Percentiles rank a stretch among this genome's conserved stretches.
These are phyloP conservation scores for Fraxinus nigra DNA, from an alignment of 305 asterid species.

Conservation along the genomic window DNA sequence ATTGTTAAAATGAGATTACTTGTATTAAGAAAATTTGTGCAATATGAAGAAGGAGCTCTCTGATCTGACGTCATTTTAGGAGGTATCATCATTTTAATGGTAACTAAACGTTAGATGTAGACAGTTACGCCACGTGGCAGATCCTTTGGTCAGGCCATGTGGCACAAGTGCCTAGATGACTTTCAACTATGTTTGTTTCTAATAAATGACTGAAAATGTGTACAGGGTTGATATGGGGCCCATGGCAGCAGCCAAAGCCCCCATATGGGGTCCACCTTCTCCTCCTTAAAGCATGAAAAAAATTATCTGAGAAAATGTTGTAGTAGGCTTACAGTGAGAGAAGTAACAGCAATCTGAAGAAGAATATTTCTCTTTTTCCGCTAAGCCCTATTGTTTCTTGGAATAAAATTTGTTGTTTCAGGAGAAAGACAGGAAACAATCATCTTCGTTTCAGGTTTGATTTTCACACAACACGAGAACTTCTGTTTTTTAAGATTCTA, in stretches of 20 bases:
- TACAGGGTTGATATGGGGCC: slow-evolving; percentile 17
- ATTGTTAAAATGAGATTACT: not conserved
- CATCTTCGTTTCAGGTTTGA: slow-evolving; percentile 6
- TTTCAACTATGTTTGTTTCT: slow-evolving; percentile 25
- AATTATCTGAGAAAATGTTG: slow-evolving; percentile 23
- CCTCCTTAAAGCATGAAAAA: slow-evolving; percentile 26
- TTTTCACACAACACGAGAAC: slow-evolving; percentile 1
- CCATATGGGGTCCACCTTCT: slow-evolving; percentile 28
- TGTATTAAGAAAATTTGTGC: not conserved
- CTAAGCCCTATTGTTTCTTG: slow-evolving; percentile 24
- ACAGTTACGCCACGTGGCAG: slow-evolving; percentile 35
- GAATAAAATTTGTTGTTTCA: slow-evolving; percentile 4
- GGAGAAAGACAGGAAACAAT: slow-evolving; percentile 3
- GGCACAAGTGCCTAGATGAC: slow-evolving; percentile 28
- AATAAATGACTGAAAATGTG: slow-evolving; percentile 30
- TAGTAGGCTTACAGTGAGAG: slow-evolving; percentile 20
- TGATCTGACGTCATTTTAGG: slow-evolving; percentile 15
- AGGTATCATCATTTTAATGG: slow-evolving; percentile 1
- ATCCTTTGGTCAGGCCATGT: slow-evolving; percentile 33
- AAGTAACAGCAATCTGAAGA: slow-evolving; percentile 28
- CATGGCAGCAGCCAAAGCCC: slow-evolving; percentile 18
- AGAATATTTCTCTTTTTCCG: slow-evolving; percentile 25
- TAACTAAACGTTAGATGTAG: slow-evolving; percentile 20
- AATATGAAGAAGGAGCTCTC: not conserved
- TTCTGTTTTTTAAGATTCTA: slow-evolving; percentile 15